These are phyloP conservation scores for Fusarium torreyae DNA, from an alignment of 2,329 filamentous ascomycete genomes.

Conservation along the genomic window DNA sequence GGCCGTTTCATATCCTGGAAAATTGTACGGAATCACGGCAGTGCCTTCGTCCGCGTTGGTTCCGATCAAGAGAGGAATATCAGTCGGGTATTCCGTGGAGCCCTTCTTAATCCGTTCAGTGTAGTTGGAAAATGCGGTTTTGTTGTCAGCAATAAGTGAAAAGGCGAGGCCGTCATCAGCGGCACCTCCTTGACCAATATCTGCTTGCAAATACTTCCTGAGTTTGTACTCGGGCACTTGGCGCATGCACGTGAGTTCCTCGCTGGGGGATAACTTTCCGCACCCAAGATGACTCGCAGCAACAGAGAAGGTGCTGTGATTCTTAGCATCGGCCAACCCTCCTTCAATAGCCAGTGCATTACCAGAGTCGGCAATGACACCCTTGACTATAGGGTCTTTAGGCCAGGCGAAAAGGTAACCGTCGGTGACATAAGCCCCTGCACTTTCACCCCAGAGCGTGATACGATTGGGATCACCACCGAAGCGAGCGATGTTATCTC, in stretches of 20 bases:
- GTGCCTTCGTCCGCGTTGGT: constrained; percentile 40
- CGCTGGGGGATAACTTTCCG: background rate
- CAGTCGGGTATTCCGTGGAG: background rate
- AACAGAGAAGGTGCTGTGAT: constrained; percentile 28
- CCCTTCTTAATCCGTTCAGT: constrained; percentile 2
- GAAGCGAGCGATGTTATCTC: constrained; percentile 35
- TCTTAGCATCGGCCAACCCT: constrained; percentile 9
- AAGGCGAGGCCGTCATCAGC: constrained; percentile 32
- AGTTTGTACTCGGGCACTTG: constrained; percentile 8
- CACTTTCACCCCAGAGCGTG: constrained; percentile 40
- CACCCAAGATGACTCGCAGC: constrained; percentile 24
- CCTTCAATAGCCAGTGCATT: constrained; percentile 35
- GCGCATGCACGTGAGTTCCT: constrained; percentile 37
- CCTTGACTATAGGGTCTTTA: constrained; percentile 30
- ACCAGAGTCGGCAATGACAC: constrained; percentile 36
- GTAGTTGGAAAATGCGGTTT: constrained; percentile 34
- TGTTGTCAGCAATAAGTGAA: constrained; percentile 26
- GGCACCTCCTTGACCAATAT: constrained; percentile 26
- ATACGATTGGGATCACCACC: constrained; percentile 40
- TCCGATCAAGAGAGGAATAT: constrained; percentile 29
- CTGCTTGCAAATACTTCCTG: constrained; percentile 35
- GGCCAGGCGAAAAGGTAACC: constrained; percentile 41
- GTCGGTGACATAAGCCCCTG: constrained; percentile 32
- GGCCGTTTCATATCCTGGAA: constrained; percentile 30
- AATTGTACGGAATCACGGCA: constrained; percentile 33